Base-by-base conservation (phyloP, 805 yeast genomes). In the Candida orba region DNA sequence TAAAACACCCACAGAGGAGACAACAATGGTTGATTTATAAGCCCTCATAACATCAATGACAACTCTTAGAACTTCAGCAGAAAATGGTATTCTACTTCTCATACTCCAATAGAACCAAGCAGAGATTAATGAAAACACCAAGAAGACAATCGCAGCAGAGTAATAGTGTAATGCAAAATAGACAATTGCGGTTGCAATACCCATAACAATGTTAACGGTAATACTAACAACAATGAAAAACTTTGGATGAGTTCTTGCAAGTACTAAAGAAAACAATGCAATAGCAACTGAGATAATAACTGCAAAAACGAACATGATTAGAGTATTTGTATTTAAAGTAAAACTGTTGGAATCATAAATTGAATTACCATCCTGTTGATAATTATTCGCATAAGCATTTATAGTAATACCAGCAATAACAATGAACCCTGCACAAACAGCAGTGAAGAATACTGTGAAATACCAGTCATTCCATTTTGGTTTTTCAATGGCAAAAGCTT, bases 131-230 rank as follows among this genome's bases (percentile, higher is more conserved):
- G 89, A 73, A 60, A 85, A 84, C 1, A 81, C 71, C 49, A 84
- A 64, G 51, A 81, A 83, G 32, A 82, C 88, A 47, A 85, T 69
- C 3, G 88, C 96, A 0, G 95, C 91, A 5, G 91, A 80, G 69
- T 81, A 87, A 62, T 85, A 84, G 29, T 71, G 67, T 51, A 74
- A 70, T 1, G 72, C 79, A 53, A 89, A 71, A 57, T 84, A 85
- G 63, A 77, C 81, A 52, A 89, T 80, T 6, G 88, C 77, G 6
- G 95, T 80, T 15, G 84, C 95, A 24, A 87, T 53, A 4, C 91
- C 87, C 45, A 85, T 62, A 2, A 79, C 53, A 12, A 86, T 69
- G 56, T 86, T 86, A 39, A 81, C 64, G 29, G 84, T 68, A 50
- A 88, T 73, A 2, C 95, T 85, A 23, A 78, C 62, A 43, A 74